Conservation (phyloP, 129 eudicot genomes). For the Daucus carota region DNA sequence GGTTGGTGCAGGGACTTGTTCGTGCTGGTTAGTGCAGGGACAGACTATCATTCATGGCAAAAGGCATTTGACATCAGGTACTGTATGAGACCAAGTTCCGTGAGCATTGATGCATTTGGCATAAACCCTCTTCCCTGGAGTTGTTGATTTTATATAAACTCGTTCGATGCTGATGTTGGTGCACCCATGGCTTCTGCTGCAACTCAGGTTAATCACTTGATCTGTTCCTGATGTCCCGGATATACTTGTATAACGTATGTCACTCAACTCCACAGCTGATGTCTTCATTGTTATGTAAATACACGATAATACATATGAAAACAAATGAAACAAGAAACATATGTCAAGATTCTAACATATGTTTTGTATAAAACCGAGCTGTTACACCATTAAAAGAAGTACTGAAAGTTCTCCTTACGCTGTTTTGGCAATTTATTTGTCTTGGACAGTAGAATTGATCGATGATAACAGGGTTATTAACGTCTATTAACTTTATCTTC, state of each 20-base stretch:
- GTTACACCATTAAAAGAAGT: not conserved
- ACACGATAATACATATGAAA: not conserved
- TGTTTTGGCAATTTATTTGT: slow-evolving; percentile 28
- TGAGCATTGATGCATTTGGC: slow-evolving; percentile 50
- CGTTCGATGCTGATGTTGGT: slow-evolving; percentile 35
- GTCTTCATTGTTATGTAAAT: slow-evolving; percentile 22
- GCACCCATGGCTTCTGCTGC: slow-evolving; percentile 58
- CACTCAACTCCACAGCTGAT: slow-evolving; percentile 44
- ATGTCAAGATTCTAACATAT: not conserved
- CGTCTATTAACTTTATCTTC: slow-evolving; percentile 42
- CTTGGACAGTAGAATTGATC: slow-evolving; percentile 66
- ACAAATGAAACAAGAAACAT: not conserved
- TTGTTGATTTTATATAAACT: slow-evolving; percentile 38
- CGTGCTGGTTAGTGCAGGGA: slow-evolving; percentile 3
- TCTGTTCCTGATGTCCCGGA: slow-evolving; percentile 51
- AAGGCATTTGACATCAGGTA: slow-evolving; percentile 54
- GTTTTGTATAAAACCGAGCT: not conserved
- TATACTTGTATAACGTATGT: slow-evolving; percentile 39
- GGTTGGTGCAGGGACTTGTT: not conserved
- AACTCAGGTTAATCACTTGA: slow-evolving; percentile 50
- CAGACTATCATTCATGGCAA: slow-evolving; percentile 8
- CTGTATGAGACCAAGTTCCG: slow-evolving; percentile 43
- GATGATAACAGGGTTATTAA: slow-evolving; percentile 52
- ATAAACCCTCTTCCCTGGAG: slow-evolving; percentile 35
- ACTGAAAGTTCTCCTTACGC: slow-evolving; percentile 23